Percentiles rank a stretch among this genome's conserved stretches.
These are phyloP conservation scores for Cordyceps militaris DNA, from an alignment of 2,329 filamentous ascomycete species.

Conservation along the genomic window DNA sequence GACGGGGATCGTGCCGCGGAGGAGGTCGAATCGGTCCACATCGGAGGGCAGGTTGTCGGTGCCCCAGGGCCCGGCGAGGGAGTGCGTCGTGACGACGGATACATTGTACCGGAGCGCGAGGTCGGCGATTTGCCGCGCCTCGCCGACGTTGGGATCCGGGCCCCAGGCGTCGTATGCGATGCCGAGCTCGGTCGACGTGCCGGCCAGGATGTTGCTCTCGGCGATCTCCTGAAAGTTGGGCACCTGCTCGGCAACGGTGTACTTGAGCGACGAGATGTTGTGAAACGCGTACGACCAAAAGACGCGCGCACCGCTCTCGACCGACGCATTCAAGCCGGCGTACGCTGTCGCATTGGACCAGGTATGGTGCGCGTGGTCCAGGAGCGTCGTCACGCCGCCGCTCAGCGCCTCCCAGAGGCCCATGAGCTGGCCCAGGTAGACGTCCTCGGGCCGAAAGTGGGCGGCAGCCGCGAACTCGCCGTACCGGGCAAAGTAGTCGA, in stretches of 20 bases:
- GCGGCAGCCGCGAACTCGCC: constrained; percentile 21
- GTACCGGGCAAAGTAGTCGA: constrained; percentile 37
- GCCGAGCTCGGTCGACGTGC: constrained; percentile 30
- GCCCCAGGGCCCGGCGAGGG: constrained; percentile 32
- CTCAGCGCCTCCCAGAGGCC: constrained; percentile 4
- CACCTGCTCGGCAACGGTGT: constrained; percentile 30
- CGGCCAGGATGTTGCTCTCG: constrained; percentile 18
- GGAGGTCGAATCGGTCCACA: constrained; percentile 28
- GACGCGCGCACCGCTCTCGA: constrained; percentile 42
- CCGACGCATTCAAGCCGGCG: constrained; percentile 38
- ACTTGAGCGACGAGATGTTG: constrained; percentile 23
- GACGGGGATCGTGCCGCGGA: constrained; percentile 39
- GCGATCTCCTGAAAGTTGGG: constrained; percentile 33
- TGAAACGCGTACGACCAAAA: constrained; percentile 40
- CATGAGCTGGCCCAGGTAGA: constrained; percentile 2
- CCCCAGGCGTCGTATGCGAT: constrained; percentile 36
- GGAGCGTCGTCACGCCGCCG: constrained; percentile 4
- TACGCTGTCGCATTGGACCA: constrained; percentile 23
- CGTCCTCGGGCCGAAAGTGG: constrained; percentile 17
- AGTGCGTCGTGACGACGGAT: constrained; percentile 40
- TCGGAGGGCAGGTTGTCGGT: constrained; percentile 14
- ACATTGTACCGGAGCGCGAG: constrained; percentile 32
- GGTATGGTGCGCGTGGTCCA: constrained; percentile 8
- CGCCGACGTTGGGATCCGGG: constrained; percentile 20
- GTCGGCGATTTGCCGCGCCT: constrained; percentile 25